These are phyloP conservation scores for Aeschynomene evenia DNA, from an alignment of 306 rosid species.

Conservation along the genomic window DNA sequence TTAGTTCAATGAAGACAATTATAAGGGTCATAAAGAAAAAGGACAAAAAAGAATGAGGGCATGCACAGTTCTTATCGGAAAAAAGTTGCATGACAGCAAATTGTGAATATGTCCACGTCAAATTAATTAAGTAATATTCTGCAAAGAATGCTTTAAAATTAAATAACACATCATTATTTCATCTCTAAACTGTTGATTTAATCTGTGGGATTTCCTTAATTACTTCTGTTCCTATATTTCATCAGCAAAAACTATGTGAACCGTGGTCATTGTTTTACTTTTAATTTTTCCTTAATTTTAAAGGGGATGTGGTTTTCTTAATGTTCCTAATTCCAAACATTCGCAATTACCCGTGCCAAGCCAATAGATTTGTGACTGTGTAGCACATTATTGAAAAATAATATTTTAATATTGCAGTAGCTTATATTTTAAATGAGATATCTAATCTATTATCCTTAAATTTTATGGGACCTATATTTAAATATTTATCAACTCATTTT, in stretches of 20 bases:
- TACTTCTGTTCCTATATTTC: not conserved
- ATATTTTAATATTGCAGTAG: too few species aligned
- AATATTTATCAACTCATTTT: too few species aligned
- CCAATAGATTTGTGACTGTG: too few species aligned
- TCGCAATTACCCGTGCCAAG: too few species aligned
- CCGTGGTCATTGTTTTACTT: not conserved
- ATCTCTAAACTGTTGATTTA: not conserved
- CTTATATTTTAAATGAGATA: too few species aligned
- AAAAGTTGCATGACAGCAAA: conserved; percentile 15
- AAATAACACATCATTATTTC: not conserved
- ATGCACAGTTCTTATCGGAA: conserved; percentile 4
- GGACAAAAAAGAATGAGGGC: conserved; percentile 1
- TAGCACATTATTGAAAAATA: too few species aligned
- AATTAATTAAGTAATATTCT: not conserved
- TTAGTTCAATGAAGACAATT: conserved; percentile 17
- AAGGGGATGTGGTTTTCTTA: too few species aligned
- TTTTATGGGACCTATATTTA: too few species aligned
- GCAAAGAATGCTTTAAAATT: not conserved
- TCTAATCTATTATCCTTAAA: too few species aligned
- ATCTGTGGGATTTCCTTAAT: not conserved
- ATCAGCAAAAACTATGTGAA: not conserved
- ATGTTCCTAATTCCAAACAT: too few species aligned
- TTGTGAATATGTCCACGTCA: conserved; percentile 20
- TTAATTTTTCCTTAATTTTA: too few species aligned
- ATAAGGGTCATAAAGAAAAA: conserved; percentile 18